Conservation (phyloP, 2,329 filamentous ascomycete genomes). For the Beauveria brongniartii region DNA sequence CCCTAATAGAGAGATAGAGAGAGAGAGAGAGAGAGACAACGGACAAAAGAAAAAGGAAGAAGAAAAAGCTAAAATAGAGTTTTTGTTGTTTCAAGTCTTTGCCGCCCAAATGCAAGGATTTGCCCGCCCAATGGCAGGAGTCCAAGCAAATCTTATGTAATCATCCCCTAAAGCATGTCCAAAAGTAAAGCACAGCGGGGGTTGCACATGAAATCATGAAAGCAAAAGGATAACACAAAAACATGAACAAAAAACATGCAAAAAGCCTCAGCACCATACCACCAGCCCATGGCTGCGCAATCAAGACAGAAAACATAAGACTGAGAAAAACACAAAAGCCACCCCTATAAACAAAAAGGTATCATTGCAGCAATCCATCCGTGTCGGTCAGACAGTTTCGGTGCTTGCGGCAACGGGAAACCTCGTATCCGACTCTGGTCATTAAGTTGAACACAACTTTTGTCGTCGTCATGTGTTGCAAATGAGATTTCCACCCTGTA, state of each 20-base stretch:
- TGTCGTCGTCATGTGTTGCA: not conserved
- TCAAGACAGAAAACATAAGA: not conserved
- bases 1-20: not conserved
- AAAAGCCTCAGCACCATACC: not conserved
- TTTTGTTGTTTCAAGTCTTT: constrained; percentile 4
- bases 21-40: not conserved
- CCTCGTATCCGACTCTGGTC: not conserved
- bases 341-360: constrained; percentile 6
- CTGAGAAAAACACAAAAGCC: not conserved
- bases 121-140: not conserved
- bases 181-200: not conserved
- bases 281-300: not conserved
- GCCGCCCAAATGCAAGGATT: not conserved
- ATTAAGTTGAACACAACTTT: not conserved
- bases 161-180: not conserved
- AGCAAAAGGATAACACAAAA: not conserved
- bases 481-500: constrained; percentile 1
- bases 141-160: not conserved
- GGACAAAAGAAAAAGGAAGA: not conserved
- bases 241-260: not conserved
- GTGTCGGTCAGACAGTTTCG: constrained; percentile 1
- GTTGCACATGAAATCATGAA: too few species aligned
- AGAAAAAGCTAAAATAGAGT: not conserved
- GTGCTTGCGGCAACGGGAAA: not conserved
- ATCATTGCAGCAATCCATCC: constrained; percentile 6